Evolutionary conservation across 441 rosid species (phyloP), one percentile per base, ranked within the genome.

Genomic region (Erysimum cheiri): DNA sequence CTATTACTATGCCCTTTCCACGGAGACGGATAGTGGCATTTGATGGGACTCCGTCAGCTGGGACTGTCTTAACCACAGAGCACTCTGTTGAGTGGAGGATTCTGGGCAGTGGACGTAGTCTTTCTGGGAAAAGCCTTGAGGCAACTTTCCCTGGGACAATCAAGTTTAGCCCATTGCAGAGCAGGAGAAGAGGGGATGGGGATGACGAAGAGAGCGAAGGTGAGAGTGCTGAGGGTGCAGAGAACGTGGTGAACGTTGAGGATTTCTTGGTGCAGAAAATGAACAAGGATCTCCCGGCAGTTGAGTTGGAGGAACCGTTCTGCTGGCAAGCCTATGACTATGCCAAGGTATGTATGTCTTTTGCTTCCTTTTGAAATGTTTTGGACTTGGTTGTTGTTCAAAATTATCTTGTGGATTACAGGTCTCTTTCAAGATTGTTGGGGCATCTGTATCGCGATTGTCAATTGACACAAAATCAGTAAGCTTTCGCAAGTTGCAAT

Each of bases 291-390:
- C 98, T 94, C 78, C 93, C 91, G 57, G 85, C 94, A 8, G 90
- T 76, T 76, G 98, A 90, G 73, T 82, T 90, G 63, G 98, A 92
- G 82, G 98, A 94, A 83, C 98, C 99, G 5, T 90, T 90, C 75
- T 90, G 92, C 80, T 94, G 99, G 97, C 92, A 85, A 67, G 99
- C 98, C 17, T 94, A 92, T 82, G 83, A 84, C 79, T 92, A 87
- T 73, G 98, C 99, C 24, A 94, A 90, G 81, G 89, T 90, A 82
- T 66, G 58, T 35, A 13, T 53, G 56, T 37, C n/a, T 69, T 58
- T 71, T 66, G 31, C 74, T 32, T 61, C 63, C 65, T 57, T 80
- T 41, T 11, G 62, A 4, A 50, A 54, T 48, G 6, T 61, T 44
- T 22, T 41, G 37, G 60, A 54, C 67, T 40, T 47, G 46, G 28